Base-by-base conservation (phyloP, 2,329 filamentous ascomycete species). In the Colletotrichum chlorophyti region DNA sequence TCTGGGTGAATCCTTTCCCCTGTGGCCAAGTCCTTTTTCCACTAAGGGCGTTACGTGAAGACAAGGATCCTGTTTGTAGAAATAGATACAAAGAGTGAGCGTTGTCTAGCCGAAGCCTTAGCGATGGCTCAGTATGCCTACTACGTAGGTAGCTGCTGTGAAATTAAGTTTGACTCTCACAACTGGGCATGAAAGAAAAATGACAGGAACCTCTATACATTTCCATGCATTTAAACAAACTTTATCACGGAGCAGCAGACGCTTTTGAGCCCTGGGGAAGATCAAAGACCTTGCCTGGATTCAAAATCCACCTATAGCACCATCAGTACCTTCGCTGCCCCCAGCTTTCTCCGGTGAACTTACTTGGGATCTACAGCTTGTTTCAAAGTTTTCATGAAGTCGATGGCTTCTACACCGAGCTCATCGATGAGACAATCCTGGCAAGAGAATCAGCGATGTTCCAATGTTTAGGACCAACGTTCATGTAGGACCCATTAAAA, bases 221-320 rank as follows among this genome's bases (percentile, higher is more conserved):
- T n/a, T n/a, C n/a, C n/a, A n/a, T n/a, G n/a, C n/a, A 46, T 12
- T 7, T n/a, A 32, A 10, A 45, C 17, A 5, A 9, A 3, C 21
- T 6, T 26, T 7, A 15, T 35, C 9, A 53, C 6, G 32, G 15
- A 10, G 43, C 38, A 10, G 51, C 51, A 5, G 40, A 17, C 2
- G 57, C 52, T 15, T 21, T 50, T 2, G 51, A 60, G 5, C 38
- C 40, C 2, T 11, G n/a, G 5, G 57, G 57, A 2, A 60, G 51
- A 32, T 89, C 85, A 69, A 90, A 87, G 35, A 90, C 84, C 70
- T 90, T 90, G 6, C 87, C 87, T 2, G 87, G 87, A 61, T 90
- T 90, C 75, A 90, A 76, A 35, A 90, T 71, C 84, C 87, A 89
- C 48, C 84, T 72, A 29, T 5, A 27, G 17, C 1, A 2, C 10